Evolutionary conservation across 805 yeast species (phyloP).

Genomic region (Maudiozyma saulgeensis): DNA sequence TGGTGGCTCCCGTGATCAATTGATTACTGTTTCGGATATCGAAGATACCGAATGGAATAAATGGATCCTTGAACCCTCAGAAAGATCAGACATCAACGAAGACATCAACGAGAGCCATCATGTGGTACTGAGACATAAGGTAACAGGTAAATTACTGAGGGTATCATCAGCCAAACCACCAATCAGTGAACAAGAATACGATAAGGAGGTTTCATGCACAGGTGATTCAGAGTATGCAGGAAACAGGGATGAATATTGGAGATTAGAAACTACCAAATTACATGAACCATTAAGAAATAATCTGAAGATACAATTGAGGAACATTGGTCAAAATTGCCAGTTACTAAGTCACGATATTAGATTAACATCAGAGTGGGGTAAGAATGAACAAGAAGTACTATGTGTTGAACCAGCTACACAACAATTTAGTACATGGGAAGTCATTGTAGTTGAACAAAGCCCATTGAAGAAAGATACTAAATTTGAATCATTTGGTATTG

Average conservation of each 20-base stretch:
- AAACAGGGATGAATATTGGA: slow-evolving; percentile 62
- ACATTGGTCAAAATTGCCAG: slow-evolving; percentile 57
- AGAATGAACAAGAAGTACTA: slow-evolving; percentile 76
- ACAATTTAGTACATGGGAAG: slow-evolving; percentile 3
- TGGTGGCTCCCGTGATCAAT: slow-evolving; percentile 64
- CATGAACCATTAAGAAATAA: slow-evolving; percentile 36
- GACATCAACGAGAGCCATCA: slow-evolving; percentile 45
- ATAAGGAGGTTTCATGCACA: slow-evolving; percentile 67
- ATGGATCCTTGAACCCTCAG: slow-evolving; percentile 54
- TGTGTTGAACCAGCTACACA: slow-evolving; percentile 61
- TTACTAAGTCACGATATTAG: slow-evolving; percentile 62
- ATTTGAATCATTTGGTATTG: background rate
- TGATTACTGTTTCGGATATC: slow-evolving; percentile 62
- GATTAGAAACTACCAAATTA: slow-evolving; percentile 35
- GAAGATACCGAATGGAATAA: slow-evolving; percentile 53
- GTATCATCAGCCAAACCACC: slow-evolving; percentile 72
- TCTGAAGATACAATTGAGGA: slow-evolving; percentile 48
- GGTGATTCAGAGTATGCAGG: slow-evolving; percentile 57
- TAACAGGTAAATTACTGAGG: slow-evolving; percentile 58
- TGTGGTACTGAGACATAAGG: slow-evolving; percentile 60
- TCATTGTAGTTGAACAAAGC: slow-evolving; percentile 1
- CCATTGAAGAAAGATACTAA: background rate
- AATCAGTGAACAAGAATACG: slow-evolving; percentile 81
- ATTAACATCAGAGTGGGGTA: slow-evolving; percentile 77
- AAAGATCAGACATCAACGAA: slow-evolving; percentile 14